A percentile compares a stretch with the other conserved stretches of the same genome.
These are phyloP conservation scores for Talaromyces sp. DNA, from an alignment of 2,329 filamentous ascomycete species.

Conservation along the genomic window DNA sequence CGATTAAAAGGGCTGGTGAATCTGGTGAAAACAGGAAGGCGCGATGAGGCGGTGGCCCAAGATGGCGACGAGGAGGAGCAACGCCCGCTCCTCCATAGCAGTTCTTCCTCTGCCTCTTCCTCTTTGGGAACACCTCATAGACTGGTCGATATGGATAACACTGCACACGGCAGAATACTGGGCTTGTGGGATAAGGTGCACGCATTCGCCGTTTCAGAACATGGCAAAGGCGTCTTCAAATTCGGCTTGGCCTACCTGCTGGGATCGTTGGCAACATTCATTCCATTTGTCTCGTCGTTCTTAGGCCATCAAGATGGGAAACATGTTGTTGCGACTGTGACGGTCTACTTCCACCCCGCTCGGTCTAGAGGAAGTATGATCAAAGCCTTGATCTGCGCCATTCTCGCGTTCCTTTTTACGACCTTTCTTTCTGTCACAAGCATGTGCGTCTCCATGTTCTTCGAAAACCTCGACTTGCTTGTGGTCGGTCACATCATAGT, in stretches of 20 bases:
- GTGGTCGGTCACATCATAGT: slow-evolving; percentile 73
- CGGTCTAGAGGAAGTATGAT: slow-evolving; percentile 84
- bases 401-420: slow-evolving; percentile 74
- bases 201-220: slow-evolving; percentile 65
- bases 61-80: slow-evolving; percentile 41
- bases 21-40: slow-evolving; percentile 68
- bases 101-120: background rate
- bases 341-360: slow-evolving; percentile 91
- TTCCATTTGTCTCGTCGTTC: slow-evolving; percentile 65
- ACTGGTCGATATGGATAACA: slow-evolving; percentile 19
- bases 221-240: slow-evolving; percentile 78
- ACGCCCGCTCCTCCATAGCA: slow-evolving; percentile 29
- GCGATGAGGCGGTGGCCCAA: slow-evolving; percentile 42
- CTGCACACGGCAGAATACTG: slow-evolving; percentile 29
- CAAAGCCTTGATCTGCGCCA: slow-evolving; percentile 72
- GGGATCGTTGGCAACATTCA: slow-evolving; percentile 81
- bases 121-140: background rate
- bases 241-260: slow-evolving; percentile 86
- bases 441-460: slow-evolving; percentile 82
- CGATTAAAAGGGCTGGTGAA: slow-evolving; percentile 76
- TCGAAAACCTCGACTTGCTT: slow-evolving; percentile 64
- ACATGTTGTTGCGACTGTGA: slow-evolving; percentile 88
- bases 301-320: slow-evolving; percentile 85
- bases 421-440: slow-evolving; percentile 72
- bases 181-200: slow-evolving; percentile 44